These are phyloP conservation scores for Aureobasidium sp. DNA, from an alignment of 2,329 filamentous ascomycete genomes.

Conservation along the genomic window DNA sequence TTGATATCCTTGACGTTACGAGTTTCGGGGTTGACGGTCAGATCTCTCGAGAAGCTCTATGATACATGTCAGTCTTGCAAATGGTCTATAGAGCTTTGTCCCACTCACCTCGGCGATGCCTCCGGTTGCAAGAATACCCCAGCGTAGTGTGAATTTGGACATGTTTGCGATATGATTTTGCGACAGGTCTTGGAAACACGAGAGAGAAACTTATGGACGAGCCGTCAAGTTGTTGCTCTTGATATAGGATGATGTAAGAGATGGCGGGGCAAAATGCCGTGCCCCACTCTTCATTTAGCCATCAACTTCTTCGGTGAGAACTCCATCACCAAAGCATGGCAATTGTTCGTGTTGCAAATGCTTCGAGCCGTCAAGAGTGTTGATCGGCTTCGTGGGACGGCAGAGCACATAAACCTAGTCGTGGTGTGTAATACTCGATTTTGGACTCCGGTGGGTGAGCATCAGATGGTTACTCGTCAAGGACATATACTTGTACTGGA, in stretches of 20 bases:
- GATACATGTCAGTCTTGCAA: neutral
- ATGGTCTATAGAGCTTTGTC: neutral
- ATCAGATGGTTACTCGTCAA: neutral
- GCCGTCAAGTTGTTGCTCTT: neutral
- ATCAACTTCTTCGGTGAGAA: conserved; percentile 3
- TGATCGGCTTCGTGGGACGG: neutral
- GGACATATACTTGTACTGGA: no score
- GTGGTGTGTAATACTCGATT: neutral
- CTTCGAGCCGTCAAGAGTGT: neutral
- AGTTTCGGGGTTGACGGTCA: conserved; percentile 64
- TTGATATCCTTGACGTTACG: conserved; percentile 65
- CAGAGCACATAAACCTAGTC: neutral
- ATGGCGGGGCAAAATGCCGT: conserved; percentile 9
- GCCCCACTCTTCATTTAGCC: neutral
- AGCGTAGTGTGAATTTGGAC: conserved; percentile 21
- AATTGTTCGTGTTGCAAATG: neutral
- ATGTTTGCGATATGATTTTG: conserved; percentile 3
- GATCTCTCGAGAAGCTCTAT: conserved; percentile 60
- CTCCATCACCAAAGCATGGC: neutral
- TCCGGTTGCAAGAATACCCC: conserved; percentile 44
- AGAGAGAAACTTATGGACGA: neutral
- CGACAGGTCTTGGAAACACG: neutral
- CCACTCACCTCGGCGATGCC: conserved; percentile 34
- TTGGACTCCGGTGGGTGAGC: neutral
- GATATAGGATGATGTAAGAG: conserved; percentile 3